Evolutionary conservation across 2,329 filamentous ascomycete species (phyloP), one percentile per base, ranked within the genome.

Genomic region (Penicillium polonicum): DNA sequence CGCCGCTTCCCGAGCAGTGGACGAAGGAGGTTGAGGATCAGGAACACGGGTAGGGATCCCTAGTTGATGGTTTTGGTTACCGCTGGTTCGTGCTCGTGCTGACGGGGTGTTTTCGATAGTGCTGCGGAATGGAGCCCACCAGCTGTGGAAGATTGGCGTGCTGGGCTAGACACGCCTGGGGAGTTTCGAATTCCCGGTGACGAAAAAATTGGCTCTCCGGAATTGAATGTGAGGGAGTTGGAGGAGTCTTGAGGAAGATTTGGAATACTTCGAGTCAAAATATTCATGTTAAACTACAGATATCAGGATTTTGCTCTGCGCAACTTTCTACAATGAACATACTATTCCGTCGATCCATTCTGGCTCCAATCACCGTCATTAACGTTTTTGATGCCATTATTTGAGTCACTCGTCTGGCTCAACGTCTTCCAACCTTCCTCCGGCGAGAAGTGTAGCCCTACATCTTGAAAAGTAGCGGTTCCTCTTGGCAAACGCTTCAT

Each of bases 1-100:
- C 53, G 25, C 46, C 46, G 19, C 53, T 56, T 31, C 53, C 53
- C 13, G 53, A 51, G 39, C 25, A 21, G 39, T 56, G 53, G 53
- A 56, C 53, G 23, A 50, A 38, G 15, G 53, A 56, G 5, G 8
- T 15, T 10, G 39, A 45, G 48, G 53, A 38, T 9, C 46, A 6
- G 17, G 39, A 56, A 4, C n/a, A 43, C 13, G 29, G 31, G 53
- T 56, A 51, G 21, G 53, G 13, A 15, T n/a, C 35, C 27, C 23
- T 33, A 23, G 7, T 23, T 31, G 51, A 31, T 48, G 17, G 5
- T 2, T 44, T 33, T 38, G 29, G 29, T 46, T 10, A 19, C 13
- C 2, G 19, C 15, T 38, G 31, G 13, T 31, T 35, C 17, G 13
- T 44, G 8, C 21, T 33, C 25, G 15, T 52, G 39, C 39, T 56